These are phyloP conservation scores for Zygosaccharomyces pseudorouxii DNA, from an alignment of 805 yeast genomes.

Conservation along the genomic window DNA sequence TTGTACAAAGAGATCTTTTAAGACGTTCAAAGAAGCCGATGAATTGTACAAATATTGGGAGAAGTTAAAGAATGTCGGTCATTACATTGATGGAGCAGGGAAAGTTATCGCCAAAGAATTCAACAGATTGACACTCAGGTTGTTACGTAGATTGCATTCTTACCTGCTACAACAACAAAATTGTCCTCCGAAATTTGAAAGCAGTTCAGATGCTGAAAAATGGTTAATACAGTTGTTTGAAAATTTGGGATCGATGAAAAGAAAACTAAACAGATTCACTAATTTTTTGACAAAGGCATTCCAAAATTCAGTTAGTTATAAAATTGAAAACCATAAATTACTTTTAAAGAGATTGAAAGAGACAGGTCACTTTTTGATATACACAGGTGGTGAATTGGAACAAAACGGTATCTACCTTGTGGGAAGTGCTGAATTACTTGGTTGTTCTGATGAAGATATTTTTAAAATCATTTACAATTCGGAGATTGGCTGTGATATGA, in stretches of 20 bases:
- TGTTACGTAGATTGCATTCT: constrained; percentile 62
- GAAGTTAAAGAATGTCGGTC: constrained; percentile 70
- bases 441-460: constrained; percentile 40
- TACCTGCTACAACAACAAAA: constrained; percentile 69
- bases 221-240: constrained; percentile 69
- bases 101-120: constrained; percentile 76
- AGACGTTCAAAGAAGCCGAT: constrained; percentile 89
- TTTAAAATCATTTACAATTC: constrained; percentile 42
- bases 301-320: constrained; percentile 65
- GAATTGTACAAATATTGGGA: constrained; percentile 80
- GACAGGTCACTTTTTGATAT: constrained; percentile 70
- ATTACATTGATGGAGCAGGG: constrained; percentile 74
- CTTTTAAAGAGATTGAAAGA: constrained; percentile 56
- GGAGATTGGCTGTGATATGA: constrained; percentile 49
- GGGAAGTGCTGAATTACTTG: constrained; percentile 52
- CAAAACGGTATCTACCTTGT: constrained; percentile 73
- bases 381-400: constrained; percentile 62
- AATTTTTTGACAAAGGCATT: constrained; percentile 62
- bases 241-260: constrained; percentile 67
- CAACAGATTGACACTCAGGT: constrained; percentile 55
- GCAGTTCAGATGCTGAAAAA: constrained; percentile 43
- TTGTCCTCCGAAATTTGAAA: constrained; percentile 49
- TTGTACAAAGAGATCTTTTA: constrained; percentile 63
- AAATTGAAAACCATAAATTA: constrained; percentile 46
- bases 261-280: constrained; percentile 77